Evolutionary conservation across 2,329 filamentous ascomycete genomes (phyloP), one percentile per base, ranked within the genome.

Genomic region (Cercospora canescens): DNA sequence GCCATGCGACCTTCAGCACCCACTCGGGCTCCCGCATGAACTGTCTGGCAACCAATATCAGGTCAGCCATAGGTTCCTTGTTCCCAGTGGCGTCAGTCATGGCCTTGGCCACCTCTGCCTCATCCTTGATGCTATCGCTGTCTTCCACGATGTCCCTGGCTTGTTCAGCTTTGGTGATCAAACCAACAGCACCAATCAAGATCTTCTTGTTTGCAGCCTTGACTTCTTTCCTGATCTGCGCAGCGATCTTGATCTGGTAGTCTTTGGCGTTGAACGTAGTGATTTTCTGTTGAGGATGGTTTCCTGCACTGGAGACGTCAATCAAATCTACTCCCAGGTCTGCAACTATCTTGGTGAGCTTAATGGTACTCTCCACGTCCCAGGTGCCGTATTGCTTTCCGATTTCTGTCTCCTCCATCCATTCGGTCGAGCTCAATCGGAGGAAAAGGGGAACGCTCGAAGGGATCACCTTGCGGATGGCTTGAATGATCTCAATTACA

Each of bases 321-420:
- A 97, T 83, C n/a, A 96, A 82, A 77, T 97, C 94, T 50, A 97
- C 85, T 32, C 93, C 94, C 11, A 86, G 82, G 0, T 85, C 86
- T 0, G 91, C 89, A 0, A 97, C 84, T n/a, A 90, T 82, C 76
- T 83, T 76, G 0, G 91, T 88, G 1, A 95, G 83, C 52, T 81
- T 80, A 28, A 88, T 82, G 0, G 87, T 88, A 62, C 93, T 84
- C 12, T 88, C 84, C 1, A 88, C 72, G 0, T 84, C 89, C 91
- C 91, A 95, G 73, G 84, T 87, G 68, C 88, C 85, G 11, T 82
- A 79, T n/a, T 81, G 73, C 56, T 81, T 83, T 12, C 72, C 74
- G 7, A 82, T 79, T 0, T 82, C 82, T 57, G 85, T 83, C 64
- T 85, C 81, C 66, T 92, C 89, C 1, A 94, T 82, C 89, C 90